Evolutionary conservation across 1,139 yeast species (phyloP).

Genomic region (Saccharomyces hybrid): DNA sequence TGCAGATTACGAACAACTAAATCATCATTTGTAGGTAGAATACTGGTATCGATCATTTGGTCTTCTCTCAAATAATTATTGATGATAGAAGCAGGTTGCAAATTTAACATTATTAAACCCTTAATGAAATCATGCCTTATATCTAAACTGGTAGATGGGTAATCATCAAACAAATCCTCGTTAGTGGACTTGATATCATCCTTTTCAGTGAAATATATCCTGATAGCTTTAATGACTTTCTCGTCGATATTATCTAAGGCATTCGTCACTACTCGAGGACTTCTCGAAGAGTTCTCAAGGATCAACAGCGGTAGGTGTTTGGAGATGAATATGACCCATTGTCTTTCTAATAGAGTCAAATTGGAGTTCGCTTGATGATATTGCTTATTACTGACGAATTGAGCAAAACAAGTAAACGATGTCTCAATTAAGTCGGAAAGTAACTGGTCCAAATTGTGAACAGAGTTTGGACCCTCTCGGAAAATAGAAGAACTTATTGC

Average conservation of each 20-base stretch:
- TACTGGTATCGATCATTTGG: conserved; percentile 32
- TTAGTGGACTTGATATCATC: conserved; percentile 26
- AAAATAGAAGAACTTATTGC: conserved; percentile 22
- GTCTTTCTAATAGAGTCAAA: conserved; percentile 27
- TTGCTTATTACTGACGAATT: conserved; percentile 30
- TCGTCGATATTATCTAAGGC: conserved; percentile 29
- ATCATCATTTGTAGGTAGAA: conserved; percentile 27
- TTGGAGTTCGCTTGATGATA: conserved; percentile 30
- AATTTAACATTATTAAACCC: conserved; percentile 41
- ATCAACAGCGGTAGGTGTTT: conserved; percentile 28
- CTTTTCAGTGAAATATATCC: conserved; percentile 28
- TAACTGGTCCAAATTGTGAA: conserved; percentile 14
- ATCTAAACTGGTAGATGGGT: conserved; percentile 42
- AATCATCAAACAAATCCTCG: conserved; percentile 36
- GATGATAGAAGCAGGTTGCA: conserved; percentile 38
- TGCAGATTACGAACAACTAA: conserved; percentile 23
- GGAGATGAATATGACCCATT: conserved; percentile 29
- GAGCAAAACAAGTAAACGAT: conserved; percentile 32
- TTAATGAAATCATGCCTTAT: conserved; percentile 51
- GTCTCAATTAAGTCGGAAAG: conserved; percentile 30
- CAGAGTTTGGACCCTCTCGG: conserved; percentile 10
- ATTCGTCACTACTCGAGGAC: conserved; percentile 18
- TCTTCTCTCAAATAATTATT: conserved; percentile 43
- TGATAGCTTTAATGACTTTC: conserved; percentile 30
- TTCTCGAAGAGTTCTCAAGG: conserved; percentile 20